phyloP scores from a whole-genome alignment of 2,329 filamentous ascomycete genomes.

The Epichloe brachyelytri region DNA sequence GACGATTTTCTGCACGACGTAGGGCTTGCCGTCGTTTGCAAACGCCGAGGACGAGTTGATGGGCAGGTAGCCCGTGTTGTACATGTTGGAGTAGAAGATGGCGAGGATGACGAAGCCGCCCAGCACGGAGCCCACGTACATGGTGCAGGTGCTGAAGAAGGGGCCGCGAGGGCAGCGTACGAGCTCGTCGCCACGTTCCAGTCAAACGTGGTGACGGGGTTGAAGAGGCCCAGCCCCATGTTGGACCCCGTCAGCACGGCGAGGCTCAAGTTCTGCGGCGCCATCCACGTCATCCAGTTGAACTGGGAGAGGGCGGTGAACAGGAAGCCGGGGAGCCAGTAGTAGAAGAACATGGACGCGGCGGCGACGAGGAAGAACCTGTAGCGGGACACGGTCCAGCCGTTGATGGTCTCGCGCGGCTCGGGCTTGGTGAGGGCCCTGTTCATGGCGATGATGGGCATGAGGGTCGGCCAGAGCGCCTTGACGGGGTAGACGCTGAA shows the following conservation, averaged over 20 bases:
- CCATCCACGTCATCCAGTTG: slow-evolving; percentile 44
- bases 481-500: slow-evolving; percentile 40
- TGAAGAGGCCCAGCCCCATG: slow-evolving; percentile 25
- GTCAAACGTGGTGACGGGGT: slow-evolving; percentile 26
- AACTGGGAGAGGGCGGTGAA: slow-evolving; percentile 35
- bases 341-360: slow-evolving; percentile 35
- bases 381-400: slow-evolving; percentile 29
- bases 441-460: slow-evolving; percentile 35
- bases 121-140: slow-evolving; percentile 22
- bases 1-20: slow-evolving; percentile 21
- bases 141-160: slow-evolving; percentile 25
- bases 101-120: slow-evolving; percentile 25
- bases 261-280: slow-evolving; percentile 28
- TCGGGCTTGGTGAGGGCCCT: slow-evolving; percentile 25
- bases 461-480: slow-evolving; percentile 37
- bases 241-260: slow-evolving; percentile 28
- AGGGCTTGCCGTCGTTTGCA: slow-evolving; percentile 27
- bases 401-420: slow-evolving; percentile 14
- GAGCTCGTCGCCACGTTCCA: slow-evolving; percentile 27
- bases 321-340: slow-evolving; percentile 39
- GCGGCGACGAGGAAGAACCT: slow-evolving; percentile 32
- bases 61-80: slow-evolving; percentile 30
- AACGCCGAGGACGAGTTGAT: slow-evolving; percentile 31
- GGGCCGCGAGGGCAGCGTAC: slow-evolving; percentile 25
- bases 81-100: slow-evolving; percentile 30